These are phyloP conservation scores for Diutina ranongensis DNA, from an alignment of 1,139 yeast genomes.

Conservation along the genomic window DNA sequence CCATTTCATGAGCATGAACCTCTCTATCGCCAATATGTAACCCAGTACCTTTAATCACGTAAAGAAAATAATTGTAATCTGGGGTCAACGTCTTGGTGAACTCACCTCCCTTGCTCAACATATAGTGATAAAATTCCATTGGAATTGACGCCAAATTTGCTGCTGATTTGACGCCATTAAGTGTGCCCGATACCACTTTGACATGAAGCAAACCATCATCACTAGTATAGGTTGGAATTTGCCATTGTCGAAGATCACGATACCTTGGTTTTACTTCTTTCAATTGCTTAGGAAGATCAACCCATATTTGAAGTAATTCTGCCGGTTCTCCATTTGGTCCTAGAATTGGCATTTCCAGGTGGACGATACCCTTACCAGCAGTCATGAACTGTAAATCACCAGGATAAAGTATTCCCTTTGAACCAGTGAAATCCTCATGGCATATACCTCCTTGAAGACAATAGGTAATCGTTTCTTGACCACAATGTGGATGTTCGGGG, in stretches of 20 bases:
- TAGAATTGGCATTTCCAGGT: slow-evolving; percentile 72
- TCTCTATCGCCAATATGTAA: slow-evolving; percentile 35
- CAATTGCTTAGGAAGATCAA: slow-evolving; percentile 64
- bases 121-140: slow-evolving; percentile 61
- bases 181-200: slow-evolving; percentile 66
- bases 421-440: slow-evolving; percentile 87
- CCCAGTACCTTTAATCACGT: slow-evolving; percentile 52
- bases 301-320: slow-evolving; percentile 84
- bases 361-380: slow-evolving; percentile 84
- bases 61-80: slow-evolving; percentile 63
- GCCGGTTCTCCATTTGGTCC: slow-evolving; percentile 44
- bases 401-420: slow-evolving; percentile 62
- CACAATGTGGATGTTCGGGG: slow-evolving; percentile 90
- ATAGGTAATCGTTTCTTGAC: slow-evolving; percentile 80
- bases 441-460: slow-evolving; percentile 67
- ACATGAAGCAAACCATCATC: slow-evolving; percentile 51
- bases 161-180: slow-evolving; percentile 64
- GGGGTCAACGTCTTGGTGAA: slow-evolving; percentile 53
- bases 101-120: slow-evolving; percentile 55
- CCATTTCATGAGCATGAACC: slow-evolving; percentile 35
- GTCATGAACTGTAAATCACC: slow-evolving; percentile 95
- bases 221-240: slow-evolving; percentile 38
- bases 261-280: slow-evolving; percentile 69
- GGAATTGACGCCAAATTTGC: slow-evolving; percentile 81
- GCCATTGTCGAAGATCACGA: slow-evolving; percentile 62